Conservation (phyloP, 2,329 filamentous ascomycete species). For the Fusarium musae region DNA sequence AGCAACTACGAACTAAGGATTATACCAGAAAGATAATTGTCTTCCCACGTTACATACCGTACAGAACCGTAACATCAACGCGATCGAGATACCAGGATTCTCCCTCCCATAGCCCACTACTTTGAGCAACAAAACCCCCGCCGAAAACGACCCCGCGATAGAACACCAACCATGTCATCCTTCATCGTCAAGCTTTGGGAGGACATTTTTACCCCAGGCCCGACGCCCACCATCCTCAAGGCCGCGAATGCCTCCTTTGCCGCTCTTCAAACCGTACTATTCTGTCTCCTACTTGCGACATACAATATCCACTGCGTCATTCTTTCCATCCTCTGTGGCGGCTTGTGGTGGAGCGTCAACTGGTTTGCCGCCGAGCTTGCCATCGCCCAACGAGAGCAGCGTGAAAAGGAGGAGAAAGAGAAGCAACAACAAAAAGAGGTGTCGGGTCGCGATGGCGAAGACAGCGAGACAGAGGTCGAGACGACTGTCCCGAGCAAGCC, state of each 20-base stretch:
- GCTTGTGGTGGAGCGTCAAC: conserved; percentile 94
- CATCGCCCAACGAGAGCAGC: conserved; percentile 54
- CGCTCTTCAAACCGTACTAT: conserved; percentile 81
- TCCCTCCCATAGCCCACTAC: neutral
- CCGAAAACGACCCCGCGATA: conserved; percentile 26
- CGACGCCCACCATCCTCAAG: conserved; percentile 86
- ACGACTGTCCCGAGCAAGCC: conserved; percentile 33
- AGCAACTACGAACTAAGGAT: conserved; percentile 16
- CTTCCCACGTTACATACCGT: neutral
- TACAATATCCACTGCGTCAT: conserved; percentile 89
- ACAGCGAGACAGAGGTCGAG: conserved; percentile 58
- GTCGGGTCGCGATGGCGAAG: conserved; percentile 43
- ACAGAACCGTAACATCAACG: conserved; percentile 1
- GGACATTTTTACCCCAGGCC: conserved; percentile 92
- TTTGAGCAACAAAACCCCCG: conserved; percentile 7
- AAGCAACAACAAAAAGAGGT: conserved; percentile 41
- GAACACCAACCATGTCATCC: conserved; percentile 59
- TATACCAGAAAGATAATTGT: neutral
- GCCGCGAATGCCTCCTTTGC: conserved; percentile 93
- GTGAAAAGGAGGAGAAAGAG: conserved; percentile 50
- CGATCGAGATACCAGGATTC: conserved; percentile 2
- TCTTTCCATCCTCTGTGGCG: conserved; percentile 80
- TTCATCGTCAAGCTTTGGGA: conserved; percentile 84
- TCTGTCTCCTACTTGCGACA: conserved; percentile 80
- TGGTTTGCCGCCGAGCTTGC: conserved; percentile 85